phyloP scores from a whole-genome alignment of 1,139 yeast genomes.

The Pichia sp. region DNA sequence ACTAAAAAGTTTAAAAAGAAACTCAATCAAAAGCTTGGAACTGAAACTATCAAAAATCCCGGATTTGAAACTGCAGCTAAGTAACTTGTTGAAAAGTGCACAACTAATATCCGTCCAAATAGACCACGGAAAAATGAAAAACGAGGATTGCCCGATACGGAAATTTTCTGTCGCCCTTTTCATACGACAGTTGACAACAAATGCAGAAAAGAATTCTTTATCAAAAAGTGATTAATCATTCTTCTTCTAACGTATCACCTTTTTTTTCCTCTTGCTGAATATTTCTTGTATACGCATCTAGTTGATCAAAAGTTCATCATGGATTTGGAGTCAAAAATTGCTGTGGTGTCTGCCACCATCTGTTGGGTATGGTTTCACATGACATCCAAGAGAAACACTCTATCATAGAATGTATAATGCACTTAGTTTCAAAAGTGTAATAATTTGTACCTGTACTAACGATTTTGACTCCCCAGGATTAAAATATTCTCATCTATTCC shows the following conservation, averaged over 20 bases:
- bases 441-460: neutral
- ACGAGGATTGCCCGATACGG: neutral
- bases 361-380: slow-evolving; percentile 14
- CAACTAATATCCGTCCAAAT: neutral
- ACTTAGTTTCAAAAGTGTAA: neutral
- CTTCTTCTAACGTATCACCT: neutral
- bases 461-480: neutral
- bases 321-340: slow-evolving; percentile 10
- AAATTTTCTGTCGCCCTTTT: neutral
- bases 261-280: neutral
- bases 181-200: neutral
- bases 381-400: neutral
- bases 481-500: neutral
- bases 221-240: too few relatives aligned
- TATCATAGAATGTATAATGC: neutral
- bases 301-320: neutral
- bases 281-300: neutral
- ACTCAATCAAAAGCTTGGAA: neutral
- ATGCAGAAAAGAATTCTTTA: too few relatives aligned
- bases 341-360: slow-evolving; percentile 7
- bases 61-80: neutral
- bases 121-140: neutral
- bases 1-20: neutral
- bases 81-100: neutral
- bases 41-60: neutral